Base-by-base conservation (phyloP, 176 grass and related monocot species). In the Microstegium vimineum region DNA sequence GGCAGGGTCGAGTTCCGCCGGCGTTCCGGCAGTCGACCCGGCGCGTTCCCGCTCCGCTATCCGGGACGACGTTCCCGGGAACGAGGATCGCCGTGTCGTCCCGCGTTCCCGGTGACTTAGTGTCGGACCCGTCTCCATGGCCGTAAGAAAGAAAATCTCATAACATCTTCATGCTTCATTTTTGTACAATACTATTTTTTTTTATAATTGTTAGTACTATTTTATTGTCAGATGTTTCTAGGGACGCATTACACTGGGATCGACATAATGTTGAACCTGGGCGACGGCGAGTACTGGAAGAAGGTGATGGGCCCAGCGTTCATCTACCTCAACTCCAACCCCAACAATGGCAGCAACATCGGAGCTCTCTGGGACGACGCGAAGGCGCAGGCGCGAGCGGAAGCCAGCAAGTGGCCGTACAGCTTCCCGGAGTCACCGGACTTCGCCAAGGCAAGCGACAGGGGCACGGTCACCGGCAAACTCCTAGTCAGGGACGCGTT, bases 271-370 rank as follows among this genome's bases (percentile, higher is more conserved):
- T 43, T 90, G 18, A 83, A 41, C 37, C 74, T 98, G 10, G 43
- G 42, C 25, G 81, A 89, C 11, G 77, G 81, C 2, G 95, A 98
- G 47, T 76, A 86, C 16, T 98, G 92, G 92, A 91, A 94, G 62
- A 98, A 98, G 75, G 89, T 90, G 22, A 54, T 93, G 3, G 95
- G 92, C 10, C 95, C 95, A n/a, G 83, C 94, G 14, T 98, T 98
- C 86, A 51, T 98, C 79, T 98, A 94, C 81, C 83, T 93, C 43
- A 94, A 94, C 76, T 93, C 92, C 20, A 22, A 2, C 82, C 65
- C 78, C 3, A 65, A 11, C 57, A 27, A n/a, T 12, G 25, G 69
- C 23, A 25, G 74, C 25, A 33, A 79, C 56, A 9, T 74, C 36
- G 63, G 64, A 0, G 32, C 43, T 0, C 86, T 97, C 10, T 98